phyloP scores from a whole-genome alignment of 2,329 filamentous ascomycete genomes.

The Ophiostoma triangulosporum region DNA sequence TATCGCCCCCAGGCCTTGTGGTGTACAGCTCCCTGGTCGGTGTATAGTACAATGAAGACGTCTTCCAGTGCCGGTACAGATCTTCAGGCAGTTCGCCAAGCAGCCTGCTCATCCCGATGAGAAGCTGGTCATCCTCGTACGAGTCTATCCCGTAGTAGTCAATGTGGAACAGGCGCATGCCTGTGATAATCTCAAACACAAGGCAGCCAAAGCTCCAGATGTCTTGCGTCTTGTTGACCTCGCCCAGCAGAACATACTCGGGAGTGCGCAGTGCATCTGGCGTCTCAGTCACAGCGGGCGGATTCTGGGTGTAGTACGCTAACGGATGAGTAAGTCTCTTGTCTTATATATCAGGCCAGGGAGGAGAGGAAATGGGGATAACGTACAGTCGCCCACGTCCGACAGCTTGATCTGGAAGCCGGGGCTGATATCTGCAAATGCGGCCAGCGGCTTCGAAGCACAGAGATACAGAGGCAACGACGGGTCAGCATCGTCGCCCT shows the following conservation, averaged over 20 bases:
- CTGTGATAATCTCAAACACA: slow-evolving; percentile 5
- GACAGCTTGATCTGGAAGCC: slow-evolving; percentile 3
- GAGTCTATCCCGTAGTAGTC: neutral
- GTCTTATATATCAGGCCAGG: too few species aligned
- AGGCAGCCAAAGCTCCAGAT: slow-evolving; percentile 9
- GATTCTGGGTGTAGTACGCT: neutral
- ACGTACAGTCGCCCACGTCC: slow-evolving; percentile 1
- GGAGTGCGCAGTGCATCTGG: neutral
- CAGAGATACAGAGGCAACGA: neutral
- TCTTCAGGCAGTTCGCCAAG: neutral
- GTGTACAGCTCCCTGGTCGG: neutral
- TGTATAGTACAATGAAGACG: neutral
- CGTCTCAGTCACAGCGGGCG: neutral
- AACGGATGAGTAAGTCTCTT: neutral
- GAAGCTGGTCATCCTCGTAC: slow-evolving; percentile 1
- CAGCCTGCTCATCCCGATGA: neutral
- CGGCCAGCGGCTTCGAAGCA: neutral
- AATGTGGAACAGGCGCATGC: neutral
- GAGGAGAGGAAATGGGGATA: slow-evolving; percentile 17
- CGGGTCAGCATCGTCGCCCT: neutral
- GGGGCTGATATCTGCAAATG: neutral
- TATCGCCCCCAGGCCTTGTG: neutral
- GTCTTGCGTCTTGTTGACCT: neutral
- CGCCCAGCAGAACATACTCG: neutral
- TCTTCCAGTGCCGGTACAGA: neutral